phyloP scores from a whole-genome alignment of 225 moss, liverwort and hornwort genomes.

The Lunularia cruciata region DNA sequence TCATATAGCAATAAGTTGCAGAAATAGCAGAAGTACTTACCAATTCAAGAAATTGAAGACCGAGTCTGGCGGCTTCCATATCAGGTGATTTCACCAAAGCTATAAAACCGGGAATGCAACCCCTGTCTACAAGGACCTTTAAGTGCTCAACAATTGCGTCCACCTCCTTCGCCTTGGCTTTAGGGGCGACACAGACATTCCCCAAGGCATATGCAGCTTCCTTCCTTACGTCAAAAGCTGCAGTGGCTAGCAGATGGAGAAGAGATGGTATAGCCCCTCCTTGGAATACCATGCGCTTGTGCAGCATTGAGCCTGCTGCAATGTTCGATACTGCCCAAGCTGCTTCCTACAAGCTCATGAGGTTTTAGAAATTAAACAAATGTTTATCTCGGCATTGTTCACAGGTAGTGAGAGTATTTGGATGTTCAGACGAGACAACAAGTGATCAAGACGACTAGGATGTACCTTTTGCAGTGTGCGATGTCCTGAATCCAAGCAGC shows the following conservation, averaged over 20 bases:
- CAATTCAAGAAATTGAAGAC: conserved; percentile 94
- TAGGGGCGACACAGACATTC: conserved; percentile 74
- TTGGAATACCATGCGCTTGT: conserved; percentile 77
- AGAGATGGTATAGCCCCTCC: conserved; percentile 79
- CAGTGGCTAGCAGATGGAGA: conserved; percentile 81
- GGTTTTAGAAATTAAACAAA: no score
- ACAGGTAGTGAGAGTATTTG: no score
- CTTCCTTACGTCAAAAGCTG: conserved; percentile 86
- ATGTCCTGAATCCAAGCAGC: conserved; percentile 83
- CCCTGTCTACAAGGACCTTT: conserved; percentile 76
- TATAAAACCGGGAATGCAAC: conserved; percentile 87
- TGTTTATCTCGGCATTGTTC: no score
- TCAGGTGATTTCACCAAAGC: conserved; percentile 89
- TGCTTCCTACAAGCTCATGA: conserved; percentile 93
- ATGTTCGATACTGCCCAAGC: conserved; percentile 92
- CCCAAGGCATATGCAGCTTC: conserved; percentile 90
- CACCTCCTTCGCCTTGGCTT: conserved; percentile 53
- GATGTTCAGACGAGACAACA: background rate
- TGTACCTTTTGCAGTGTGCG: conserved; percentile 83
- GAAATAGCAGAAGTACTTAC: conserved; percentile 37
- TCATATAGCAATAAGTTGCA: background rate
- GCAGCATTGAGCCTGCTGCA: conserved; percentile 74
- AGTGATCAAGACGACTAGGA: background rate
- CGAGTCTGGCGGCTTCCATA: conserved; percentile 84
- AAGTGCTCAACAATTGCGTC: conserved; percentile 83